Conservation (phyloP, 2,329 filamentous ascomycete genomes). For the Aspergillus piperis region DNA sequence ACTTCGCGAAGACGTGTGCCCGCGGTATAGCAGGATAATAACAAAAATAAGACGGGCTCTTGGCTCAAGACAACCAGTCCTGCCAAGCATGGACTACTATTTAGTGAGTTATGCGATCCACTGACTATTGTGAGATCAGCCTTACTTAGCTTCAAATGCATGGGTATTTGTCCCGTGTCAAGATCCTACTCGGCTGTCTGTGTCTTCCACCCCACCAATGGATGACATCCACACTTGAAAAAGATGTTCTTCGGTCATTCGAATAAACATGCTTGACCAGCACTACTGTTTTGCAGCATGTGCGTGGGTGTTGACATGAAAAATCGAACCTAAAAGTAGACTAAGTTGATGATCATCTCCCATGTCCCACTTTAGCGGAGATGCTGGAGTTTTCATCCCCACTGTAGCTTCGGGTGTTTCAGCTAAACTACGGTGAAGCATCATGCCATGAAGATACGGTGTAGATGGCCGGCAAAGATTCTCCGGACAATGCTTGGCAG, state of each 20-base stretch:
- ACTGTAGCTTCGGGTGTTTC: background rate
- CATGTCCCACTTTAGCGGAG: background rate
- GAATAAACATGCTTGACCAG: background rate
- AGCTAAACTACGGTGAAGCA: background rate
- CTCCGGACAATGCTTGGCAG: background rate
- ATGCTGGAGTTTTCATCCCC: background rate
- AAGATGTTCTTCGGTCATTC: too few species aligned
- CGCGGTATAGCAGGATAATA: background rate
- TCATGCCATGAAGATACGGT: background rate
- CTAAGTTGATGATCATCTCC: background rate
- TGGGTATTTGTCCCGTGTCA: background rate
- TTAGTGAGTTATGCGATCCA: background rate
- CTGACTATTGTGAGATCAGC: conserved; percentile 3
- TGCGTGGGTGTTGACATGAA: background rate
- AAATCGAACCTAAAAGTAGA: background rate
- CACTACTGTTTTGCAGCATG: background rate
- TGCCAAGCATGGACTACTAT: background rate
- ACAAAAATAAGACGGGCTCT: background rate
- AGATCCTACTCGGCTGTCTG: background rate
- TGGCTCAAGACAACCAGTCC: background rate
- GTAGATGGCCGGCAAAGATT: background rate
- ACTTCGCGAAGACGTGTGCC: too few species aligned
- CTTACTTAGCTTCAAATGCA: background rate
- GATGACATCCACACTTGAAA: background rate
- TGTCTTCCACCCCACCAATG: background rate